A percentile compares a stretch with the other conserved stretches of the same genome.
phyloP scores from a whole-genome alignment of 768 basidiomycete genomes.

The Trametes maxima region DNA sequence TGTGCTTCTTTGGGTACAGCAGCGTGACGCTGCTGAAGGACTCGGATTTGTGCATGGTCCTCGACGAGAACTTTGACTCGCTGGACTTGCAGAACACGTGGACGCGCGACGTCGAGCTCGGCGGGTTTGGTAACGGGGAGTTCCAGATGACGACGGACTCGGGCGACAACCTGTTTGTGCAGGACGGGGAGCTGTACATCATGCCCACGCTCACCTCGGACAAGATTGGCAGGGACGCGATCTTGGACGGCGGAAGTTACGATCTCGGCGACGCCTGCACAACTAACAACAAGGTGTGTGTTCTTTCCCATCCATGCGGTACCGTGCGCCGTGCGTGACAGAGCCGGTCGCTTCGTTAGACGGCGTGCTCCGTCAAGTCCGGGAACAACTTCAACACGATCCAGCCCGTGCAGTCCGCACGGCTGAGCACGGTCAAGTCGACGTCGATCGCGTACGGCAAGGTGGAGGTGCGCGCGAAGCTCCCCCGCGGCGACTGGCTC shows the following conservation, averaged over 20 bases:
- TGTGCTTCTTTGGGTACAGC: conserved; percentile 50
- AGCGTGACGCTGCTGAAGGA: conserved; percentile 40
- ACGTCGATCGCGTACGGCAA: conserved; percentile 56
- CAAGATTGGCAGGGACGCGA: conserved; percentile 43
- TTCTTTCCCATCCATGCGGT: neutral
- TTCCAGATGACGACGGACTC: conserved; percentile 57
- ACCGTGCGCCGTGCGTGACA: neutral
- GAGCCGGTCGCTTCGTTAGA: conserved; percentile 25
- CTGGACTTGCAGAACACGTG: conserved; percentile 48
- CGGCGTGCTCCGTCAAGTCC: conserved; percentile 48
- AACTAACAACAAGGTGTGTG: conserved; percentile 15
- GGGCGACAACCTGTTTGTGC: conserved; percentile 44
- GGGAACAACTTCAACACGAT: conserved; percentile 40
- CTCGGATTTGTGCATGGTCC: conserved; percentile 44
- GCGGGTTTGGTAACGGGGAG: conserved; percentile 59
- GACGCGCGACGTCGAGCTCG: conserved; percentile 52
- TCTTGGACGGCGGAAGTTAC: conserved; percentile 32
- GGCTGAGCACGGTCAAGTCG: conserved; percentile 53
- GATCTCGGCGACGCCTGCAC: conserved; percentile 25
- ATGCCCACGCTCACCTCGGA: conserved; percentile 61
- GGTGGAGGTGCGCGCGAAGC: conserved; percentile 53
- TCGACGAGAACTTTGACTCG: conserved; percentile 52
- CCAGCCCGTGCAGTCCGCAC: conserved; percentile 57
- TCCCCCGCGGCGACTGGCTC: conserved; percentile 48
- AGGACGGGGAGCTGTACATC: conserved; percentile 57